Percentiles rank a stretch among this genome's conserved stretches.
These are phyloP conservation scores for Cryptosporidium parvum DNA, from an alignment of 169 alveolate genomes.

Conservation along the genomic window DNA sequence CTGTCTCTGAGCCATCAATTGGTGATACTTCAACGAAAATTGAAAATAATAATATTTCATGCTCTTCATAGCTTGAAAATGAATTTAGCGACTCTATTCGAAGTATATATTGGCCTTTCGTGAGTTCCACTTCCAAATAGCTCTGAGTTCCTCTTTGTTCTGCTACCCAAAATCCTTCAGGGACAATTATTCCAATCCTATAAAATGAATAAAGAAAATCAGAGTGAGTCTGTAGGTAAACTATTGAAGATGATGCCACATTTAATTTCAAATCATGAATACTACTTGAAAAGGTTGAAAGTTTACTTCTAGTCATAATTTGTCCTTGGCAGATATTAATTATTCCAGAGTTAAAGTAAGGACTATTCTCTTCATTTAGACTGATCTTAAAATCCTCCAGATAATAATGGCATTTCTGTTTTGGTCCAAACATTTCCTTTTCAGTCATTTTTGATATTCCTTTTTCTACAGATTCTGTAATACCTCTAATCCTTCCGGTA, in stretches of 20 bases:
- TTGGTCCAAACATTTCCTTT: slow-evolving; percentile 17
- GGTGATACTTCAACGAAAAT: slow-evolving; percentile 32
- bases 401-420: slow-evolving; percentile 34
- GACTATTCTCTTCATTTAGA: slow-evolving; percentile 20
- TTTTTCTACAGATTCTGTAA: not conserved
- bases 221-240: slow-evolving; percentile 32
- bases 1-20: slow-evolving; percentile 51
- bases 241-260: slow-evolving; percentile 45
- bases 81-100: slow-evolving; percentile 64
- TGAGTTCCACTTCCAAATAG: slow-evolving; percentile 75
- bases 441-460: not conserved
- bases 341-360: slow-evolving; percentile 56
- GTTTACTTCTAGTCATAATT: slow-evolving; percentile 11
- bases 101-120: slow-evolving; percentile 75
- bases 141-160: slow-evolving; percentile 79
- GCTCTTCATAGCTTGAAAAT: slow-evolving; percentile 56
- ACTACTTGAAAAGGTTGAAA: slow-evolving; percentile 16
- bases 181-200: slow-evolving; percentile 80
- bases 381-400: slow-evolving; percentile 22
- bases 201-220: slow-evolving; percentile 38
- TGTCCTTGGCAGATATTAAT: slow-evolving; percentile 67
- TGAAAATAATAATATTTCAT: slow-evolving; percentile 42
- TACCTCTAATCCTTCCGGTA: not conserved
- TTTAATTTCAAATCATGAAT: slow-evolving; percentile 43
- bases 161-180: slow-evolving; percentile 81